A percentile compares a stretch with the other conserved stretches of the same genome.
Evolutionary conservation across 164 flowering plant species (phyloP).

Genomic region (Warburgia ugandensis): DNA sequence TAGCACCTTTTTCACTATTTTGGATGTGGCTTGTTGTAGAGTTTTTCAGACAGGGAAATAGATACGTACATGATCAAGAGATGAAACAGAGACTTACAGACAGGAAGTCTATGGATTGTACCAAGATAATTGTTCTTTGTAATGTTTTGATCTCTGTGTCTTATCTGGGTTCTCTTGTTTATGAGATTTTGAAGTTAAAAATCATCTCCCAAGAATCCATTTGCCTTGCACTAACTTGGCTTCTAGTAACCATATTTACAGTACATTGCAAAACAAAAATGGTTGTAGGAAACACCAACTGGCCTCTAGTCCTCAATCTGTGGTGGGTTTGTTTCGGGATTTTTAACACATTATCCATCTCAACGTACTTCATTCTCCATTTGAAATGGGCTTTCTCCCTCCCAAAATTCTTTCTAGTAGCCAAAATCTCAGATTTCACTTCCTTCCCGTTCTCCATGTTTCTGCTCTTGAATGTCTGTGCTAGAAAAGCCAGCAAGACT

Average conservation of each 20-base stretch:
- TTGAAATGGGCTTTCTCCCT: constrained; percentile 15
- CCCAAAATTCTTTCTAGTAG: constrained; percentile 19
- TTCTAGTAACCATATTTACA: constrained; percentile 22
- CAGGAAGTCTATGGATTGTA: constrained; percentile 10
- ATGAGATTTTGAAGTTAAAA: constrained; percentile 26
- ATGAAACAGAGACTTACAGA: constrained; percentile 1
- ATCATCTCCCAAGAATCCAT: constrained; percentile 12
- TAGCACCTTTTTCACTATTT: constrained; percentile 23
- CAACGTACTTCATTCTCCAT: constrained; percentile 16
- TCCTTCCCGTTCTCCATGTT: constrained; percentile 37
- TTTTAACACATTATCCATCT: constrained; percentile 18
- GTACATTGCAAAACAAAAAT: constrained; percentile 23
- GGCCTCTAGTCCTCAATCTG: constrained; percentile 46
- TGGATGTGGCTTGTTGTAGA: constrained; percentile 40
- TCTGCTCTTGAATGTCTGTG: constrained; percentile 35
- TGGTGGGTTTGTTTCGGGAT: constrained; percentile 52
- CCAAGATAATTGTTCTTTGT: constrained; percentile 18
- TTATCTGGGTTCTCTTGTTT: constrained; percentile 32
- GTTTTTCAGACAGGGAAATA: constrained; percentile 21
- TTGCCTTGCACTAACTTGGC: constrained; percentile 36
- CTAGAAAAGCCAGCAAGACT: constrained; percentile 4
- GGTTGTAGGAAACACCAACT: constrained; percentile 19
- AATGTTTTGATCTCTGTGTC: constrained; percentile 27
- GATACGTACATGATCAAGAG: constrained; percentile 4
- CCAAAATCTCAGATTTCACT: constrained; percentile 30